Base-by-base conservation (phyloP, 768 basidiomycete genomes). In the Paxillus ammoniavirescens region DNA sequence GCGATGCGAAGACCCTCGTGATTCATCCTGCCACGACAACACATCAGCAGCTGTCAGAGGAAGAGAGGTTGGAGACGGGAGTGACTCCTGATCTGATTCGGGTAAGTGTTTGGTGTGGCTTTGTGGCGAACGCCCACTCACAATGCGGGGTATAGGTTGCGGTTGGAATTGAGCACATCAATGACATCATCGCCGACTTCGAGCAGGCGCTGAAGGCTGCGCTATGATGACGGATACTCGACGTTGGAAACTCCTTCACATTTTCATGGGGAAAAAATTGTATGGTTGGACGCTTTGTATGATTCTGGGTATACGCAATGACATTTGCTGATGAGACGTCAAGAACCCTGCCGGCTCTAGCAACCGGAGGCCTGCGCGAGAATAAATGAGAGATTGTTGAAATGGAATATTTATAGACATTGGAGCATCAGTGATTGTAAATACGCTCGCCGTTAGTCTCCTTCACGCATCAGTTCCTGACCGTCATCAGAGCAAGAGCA, bases 1-100 rank as follows among this genome's bases (percentile, higher is more conserved):
- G 84, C 1, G 80, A 82, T 43, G 76, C 81, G 18, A 85, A 86
- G 70, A 83, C 81, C 8, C 75, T 86, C 3, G 82, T 83, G 26
- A 82, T 86, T 50, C 80, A 82, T 55, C 82, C 84, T 1, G 74
- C 74, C 12, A 72, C 75, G 14, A 84, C 84, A 42, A 86, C 84
- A 5, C 85, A 86, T 59, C 72, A 80, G 58, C 84, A 86, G 62
- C 65, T 85, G 48, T 67, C 69, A 1, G 67, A 65, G 4, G 72
- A 76, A 42, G 84, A 86, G 62, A 76, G 77, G 59, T n/a, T 70
- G 18, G 59, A 65, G 6, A 63, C 79, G 0, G 83, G 83, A 0
- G 81, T 85, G 7, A 79, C 78, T 10, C 74, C 74, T 1, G 83
- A 85, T 60, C 62, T 83, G 23, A 82, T 85, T 43, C 76, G 84